Evolutionary conservation across 148 eudicot species (phyloP).

Genomic region (Amaranthus palmeri): DNA sequence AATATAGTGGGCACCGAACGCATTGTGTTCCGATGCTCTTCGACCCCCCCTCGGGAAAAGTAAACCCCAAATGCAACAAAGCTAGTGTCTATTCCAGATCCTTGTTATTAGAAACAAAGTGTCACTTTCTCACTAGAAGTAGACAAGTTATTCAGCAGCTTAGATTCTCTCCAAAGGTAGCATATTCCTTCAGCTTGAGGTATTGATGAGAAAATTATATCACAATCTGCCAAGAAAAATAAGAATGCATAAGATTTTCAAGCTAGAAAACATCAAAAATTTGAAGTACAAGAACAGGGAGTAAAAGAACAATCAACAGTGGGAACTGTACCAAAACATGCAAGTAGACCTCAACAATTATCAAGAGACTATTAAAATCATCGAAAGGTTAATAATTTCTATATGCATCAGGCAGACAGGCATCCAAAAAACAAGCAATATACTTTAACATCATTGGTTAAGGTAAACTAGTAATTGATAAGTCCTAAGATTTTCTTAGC

Average conservation of each 20-base stretch:
- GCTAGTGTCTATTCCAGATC: slow-evolving; percentile 5
- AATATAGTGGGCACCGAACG: slow-evolving; percentile 65
- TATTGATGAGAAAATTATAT: background rate
- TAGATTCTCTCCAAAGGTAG: slow-evolving; percentile 11
- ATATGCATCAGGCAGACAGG: no score
- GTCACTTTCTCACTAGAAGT: background rate
- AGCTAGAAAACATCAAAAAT: background rate
- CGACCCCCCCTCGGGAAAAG: slow-evolving; percentile 20
- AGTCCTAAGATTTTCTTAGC: no score
- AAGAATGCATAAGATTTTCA: slow-evolving; percentile 5
- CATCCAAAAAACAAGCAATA: no score
- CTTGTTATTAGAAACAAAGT: slow-evolving; percentile 1
- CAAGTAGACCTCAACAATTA: background rate
- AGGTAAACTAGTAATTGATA: no score
- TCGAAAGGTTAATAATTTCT: no score
- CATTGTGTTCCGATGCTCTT: slow-evolving; percentile 83
- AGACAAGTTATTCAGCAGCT: background rate
- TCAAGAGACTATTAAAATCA: no score
- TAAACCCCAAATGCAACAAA: slow-evolving; percentile 18
- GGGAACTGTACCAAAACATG: background rate
- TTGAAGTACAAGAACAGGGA: background rate
- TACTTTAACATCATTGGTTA: no score
- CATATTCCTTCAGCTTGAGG: slow-evolving; percentile 17
- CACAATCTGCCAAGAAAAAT: slow-evolving; percentile 8
- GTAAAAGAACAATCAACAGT: background rate